Evolutionary conservation across 441 rosid genomes (phyloP), one percentile per base, ranked within the genome.

Genomic region (Francoa sonchifolia): DNA sequence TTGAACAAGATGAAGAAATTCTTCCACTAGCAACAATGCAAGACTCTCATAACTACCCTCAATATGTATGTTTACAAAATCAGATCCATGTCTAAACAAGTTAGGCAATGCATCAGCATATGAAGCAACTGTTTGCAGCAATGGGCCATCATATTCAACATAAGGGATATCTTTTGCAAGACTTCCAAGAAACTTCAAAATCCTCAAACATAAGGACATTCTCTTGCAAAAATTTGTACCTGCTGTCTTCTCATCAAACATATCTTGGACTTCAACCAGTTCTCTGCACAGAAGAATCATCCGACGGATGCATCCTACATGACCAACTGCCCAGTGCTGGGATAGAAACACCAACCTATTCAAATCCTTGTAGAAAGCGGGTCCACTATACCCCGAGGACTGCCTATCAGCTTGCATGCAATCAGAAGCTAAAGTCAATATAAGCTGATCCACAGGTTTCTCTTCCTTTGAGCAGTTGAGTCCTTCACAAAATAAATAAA

Each of bases 271-370:
- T 28, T 65, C 68, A 50, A 83, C 62, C 59, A 94, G 77, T 50
- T 72, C 62, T 57, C 55, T 74, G 69, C 88, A 81, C 40, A 79
- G 66, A 36, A 64, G 55, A 55, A 89, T 55, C 38, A 94, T 76
- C 54, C 95, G 77, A 51, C 52, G 61, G 40, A 81, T 63, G 48
- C 77, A 78, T 47, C 67, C 74, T 36, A 76, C 55, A 48, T 94
- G 98, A 56, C 70, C 73, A 65, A 81, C 68, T 42, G 95, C 95
- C 79, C 90, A 86, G 53, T 85, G 98, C 58, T 77, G 96, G 45
- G 68, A 73, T 33, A 81, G 60, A 58, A 76, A 79, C 46, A 68
- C 64, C 60, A 83, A 64, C 48, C 61, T 72, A 55, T 74, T 69
- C 62, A 53, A 49, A 67, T 77, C 77, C 54, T 67, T 74, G 49